Conservation (phyloP, 2,329 filamentous ascomycete species). For the Colletotrichum sojae region DNA sequence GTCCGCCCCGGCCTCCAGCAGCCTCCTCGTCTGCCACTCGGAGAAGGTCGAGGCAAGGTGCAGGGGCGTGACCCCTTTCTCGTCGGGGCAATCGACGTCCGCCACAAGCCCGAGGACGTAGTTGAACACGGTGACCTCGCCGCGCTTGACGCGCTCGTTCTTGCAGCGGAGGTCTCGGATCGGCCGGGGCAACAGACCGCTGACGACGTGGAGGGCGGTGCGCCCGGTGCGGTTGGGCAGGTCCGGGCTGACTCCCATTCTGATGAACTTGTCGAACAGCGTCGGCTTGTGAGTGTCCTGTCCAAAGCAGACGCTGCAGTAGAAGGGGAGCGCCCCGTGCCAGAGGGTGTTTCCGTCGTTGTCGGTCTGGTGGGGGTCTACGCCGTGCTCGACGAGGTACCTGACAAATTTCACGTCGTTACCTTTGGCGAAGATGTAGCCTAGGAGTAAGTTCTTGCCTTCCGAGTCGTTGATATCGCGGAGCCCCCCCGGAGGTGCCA, state of each 20-base stretch:
- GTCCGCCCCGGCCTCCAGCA: conserved; percentile 56
- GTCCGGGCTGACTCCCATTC: neutral
- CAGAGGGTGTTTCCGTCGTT: conserved; percentile 19
- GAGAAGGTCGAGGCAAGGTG: conserved; percentile 46
- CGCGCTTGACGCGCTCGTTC: neutral
- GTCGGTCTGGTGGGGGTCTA: conserved; percentile 13
- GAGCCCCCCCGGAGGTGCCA: conserved; percentile 1
- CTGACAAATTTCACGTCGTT: neutral
- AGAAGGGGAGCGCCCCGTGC: conserved; percentile 1
- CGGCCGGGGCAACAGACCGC: neutral
- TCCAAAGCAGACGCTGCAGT: neutral
- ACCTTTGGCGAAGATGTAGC: neutral
- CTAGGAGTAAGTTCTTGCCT: conserved; percentile 2
- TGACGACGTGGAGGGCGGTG: conserved; percentile 9
- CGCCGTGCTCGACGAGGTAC: conserved; percentile 9
- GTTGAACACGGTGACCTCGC: neutral
- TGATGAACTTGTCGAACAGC: neutral
- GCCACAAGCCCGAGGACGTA: neutral
- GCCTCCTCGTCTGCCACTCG: conserved; percentile 42
- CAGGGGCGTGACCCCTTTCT: conserved; percentile 44
- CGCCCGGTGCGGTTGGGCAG: conserved; percentile 4
- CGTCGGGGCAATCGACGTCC: neutral
- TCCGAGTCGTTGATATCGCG: neutral
- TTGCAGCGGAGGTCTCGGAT: neutral
- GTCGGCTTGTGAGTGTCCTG: neutral